These are phyloP conservation scores for Saccharomycopsis oosterbeekiorum DNA, from an alignment of 805 yeast genomes.

Conservation along the genomic window DNA sequence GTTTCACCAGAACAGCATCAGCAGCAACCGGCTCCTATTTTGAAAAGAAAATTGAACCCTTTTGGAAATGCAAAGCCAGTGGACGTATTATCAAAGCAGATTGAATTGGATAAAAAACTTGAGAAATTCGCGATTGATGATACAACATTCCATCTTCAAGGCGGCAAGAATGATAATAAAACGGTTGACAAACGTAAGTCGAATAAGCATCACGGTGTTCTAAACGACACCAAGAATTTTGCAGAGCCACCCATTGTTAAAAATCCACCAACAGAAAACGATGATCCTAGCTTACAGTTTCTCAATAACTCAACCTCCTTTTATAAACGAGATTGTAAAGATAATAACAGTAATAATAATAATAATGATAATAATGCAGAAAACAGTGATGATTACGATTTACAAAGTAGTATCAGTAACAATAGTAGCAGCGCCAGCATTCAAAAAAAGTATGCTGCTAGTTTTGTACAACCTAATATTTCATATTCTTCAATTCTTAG, in stretches of 20 bases:
- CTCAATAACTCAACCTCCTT: too few species aligned
- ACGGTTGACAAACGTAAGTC: not conserved
- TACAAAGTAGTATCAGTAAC: not conserved
- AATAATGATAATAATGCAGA: not conserved
- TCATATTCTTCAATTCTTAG: slow-evolving; percentile 8
- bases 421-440: not conserved
- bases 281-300: too few species aligned
- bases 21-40: not conserved
- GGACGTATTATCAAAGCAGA: slow-evolving; percentile 32
- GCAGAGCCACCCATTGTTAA: not conserved
- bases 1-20: not conserved
- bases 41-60: slow-evolving; percentile 30
- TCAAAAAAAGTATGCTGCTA: not conserved
- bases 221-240: not conserved
- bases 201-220: not conserved
- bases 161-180: not conserved
- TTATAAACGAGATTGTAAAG: too few species aligned
- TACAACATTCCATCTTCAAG: slow-evolving; percentile 16
- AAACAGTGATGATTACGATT: not conserved
- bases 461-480: slow-evolving; percentile 8
- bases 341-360: too few species aligned
- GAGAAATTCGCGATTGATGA: slow-evolving; percentile 13
- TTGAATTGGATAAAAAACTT: slow-evolving; percentile 27
- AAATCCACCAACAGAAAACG: not conserved
- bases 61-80: slow-evolving; percentile 42